Conservation (phyloP, 1,284 basidiomycete species). For the Pseudozyma hubeiensis region DNA sequence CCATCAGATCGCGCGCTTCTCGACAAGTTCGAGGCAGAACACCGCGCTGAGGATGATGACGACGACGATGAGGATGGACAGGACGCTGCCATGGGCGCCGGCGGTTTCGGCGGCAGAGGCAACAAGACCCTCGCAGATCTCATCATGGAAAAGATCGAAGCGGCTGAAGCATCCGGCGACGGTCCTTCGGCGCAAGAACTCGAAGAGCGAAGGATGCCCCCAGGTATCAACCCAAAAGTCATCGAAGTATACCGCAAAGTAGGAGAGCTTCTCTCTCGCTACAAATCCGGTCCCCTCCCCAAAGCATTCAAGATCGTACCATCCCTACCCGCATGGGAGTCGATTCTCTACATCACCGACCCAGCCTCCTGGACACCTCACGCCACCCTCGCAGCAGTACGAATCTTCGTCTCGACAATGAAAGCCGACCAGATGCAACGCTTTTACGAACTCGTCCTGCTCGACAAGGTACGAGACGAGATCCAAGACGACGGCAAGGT, state of each 20-base stretch:
- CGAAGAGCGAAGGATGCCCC: slow-evolving; percentile 70
- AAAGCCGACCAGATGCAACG: slow-evolving; percentile 95
- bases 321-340: slow-evolving; percentile 93
- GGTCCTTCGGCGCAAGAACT: slow-evolving; percentile 24
- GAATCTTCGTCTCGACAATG: slow-evolving; percentile 95
- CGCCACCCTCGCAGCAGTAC: slow-evolving; percentile 91
- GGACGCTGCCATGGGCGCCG: slow-evolving; percentile 19
- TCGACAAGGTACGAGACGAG: slow-evolving; percentile 90
- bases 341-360: slow-evolving; percentile 89
- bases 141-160: slow-evolving; percentile 88
- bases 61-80: slow-evolving; percentile 17
- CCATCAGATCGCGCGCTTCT: slow-evolving; percentile 64
- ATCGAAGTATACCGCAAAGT: slow-evolving; percentile 91
- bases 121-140: slow-evolving; percentile 81
- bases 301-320: slow-evolving; percentile 99
- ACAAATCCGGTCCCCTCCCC: slow-evolving; percentile 94
- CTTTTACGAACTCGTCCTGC: slow-evolving; percentile 89
- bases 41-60: slow-evolving; percentile 30
- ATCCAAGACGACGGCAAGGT: slow-evolving; percentile 84
- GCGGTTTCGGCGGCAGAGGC: slow-evolving; percentile 35
- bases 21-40: slow-evolving; percentile 58
- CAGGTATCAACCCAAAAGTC: slow-evolving; percentile 94
- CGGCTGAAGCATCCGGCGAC: slow-evolving; percentile 69
- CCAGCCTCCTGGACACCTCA: slow-evolving; percentile 96
- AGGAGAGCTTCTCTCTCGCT: slow-evolving; percentile 85